Evolutionary conservation across 2,329 filamentous ascomycete species (phyloP).

Genomic region (Colletotrichum graminicola): DNA sequence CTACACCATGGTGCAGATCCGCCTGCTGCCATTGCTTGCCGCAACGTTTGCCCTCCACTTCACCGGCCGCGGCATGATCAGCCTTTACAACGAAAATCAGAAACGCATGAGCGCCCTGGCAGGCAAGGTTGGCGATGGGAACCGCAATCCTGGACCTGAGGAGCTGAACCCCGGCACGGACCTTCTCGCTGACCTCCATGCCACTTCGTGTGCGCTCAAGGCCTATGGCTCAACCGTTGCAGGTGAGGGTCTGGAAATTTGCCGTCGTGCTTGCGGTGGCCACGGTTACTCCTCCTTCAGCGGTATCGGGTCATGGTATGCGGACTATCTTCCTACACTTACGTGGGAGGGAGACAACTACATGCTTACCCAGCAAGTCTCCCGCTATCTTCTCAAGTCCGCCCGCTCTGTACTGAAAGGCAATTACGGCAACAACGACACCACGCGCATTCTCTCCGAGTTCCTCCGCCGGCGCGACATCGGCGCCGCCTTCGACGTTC

Average conservation of each 20-base stretch:
- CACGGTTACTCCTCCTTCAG: slow-evolving; percentile 82
- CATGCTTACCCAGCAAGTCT: slow-evolving; percentile 85
- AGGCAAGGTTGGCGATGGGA: slow-evolving; percentile 55
- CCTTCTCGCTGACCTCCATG: slow-evolving; percentile 79
- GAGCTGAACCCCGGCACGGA: slow-evolving; percentile 73
- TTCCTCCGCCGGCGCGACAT: slow-evolving; percentile 76
- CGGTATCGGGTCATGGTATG: slow-evolving; percentile 81
- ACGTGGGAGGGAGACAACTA: slow-evolving; percentile 87
- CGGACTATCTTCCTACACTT: slow-evolving; percentile 77
- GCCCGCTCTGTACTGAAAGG: slow-evolving; percentile 77
- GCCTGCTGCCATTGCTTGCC: slow-evolving; percentile 78
- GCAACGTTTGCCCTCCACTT: slow-evolving; percentile 84
- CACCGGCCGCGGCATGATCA: slow-evolving; percentile 82
- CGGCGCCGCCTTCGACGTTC: slow-evolving; percentile 80
- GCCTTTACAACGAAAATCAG: slow-evolving; percentile 79
- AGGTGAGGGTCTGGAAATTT: slow-evolving; percentile 80
- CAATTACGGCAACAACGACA: slow-evolving; percentile 72
- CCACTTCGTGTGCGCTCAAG: slow-evolving; percentile 82
- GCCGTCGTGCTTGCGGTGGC: slow-evolving; percentile 80
- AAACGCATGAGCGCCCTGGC: slow-evolving; percentile 68
- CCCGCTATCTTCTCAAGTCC: slow-evolving; percentile 81
- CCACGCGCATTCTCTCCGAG: slow-evolving; percentile 72
- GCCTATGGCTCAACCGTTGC: slow-evolving; percentile 78
- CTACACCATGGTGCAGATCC: slow-evolving; percentile 85
- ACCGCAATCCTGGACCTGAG: slow-evolving; percentile 74